These are phyloP conservation scores for Daedalea quercina DNA, from an alignment of 768 basidiomycete genomes.

Conservation along the genomic window DNA sequence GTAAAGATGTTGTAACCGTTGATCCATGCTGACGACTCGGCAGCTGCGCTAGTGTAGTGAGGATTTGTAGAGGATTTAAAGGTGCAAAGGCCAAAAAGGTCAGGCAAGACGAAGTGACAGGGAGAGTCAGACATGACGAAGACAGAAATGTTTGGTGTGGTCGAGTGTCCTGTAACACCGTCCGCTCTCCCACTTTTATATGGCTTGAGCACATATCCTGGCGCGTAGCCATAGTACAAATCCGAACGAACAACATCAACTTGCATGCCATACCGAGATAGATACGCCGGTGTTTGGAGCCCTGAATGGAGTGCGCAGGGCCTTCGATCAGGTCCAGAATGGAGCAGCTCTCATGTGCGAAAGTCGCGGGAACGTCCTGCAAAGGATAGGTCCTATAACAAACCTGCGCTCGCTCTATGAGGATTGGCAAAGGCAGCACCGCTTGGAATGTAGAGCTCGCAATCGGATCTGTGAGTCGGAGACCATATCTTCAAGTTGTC, in stretches of 20 bases:
- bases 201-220: no score
- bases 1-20: conserved; percentile 56
- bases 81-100: conserved; percentile 44
- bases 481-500: no score
- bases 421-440: no score
- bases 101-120: conserved; percentile 45
- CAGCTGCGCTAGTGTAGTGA: conserved; percentile 48
- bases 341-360: not conserved
- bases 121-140: conserved; percentile 3
- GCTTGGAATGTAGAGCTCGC: no score
- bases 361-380: not conserved
- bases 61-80: conserved; percentile 50
- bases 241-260: not conserved
- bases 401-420: no score
- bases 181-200: not conserved
- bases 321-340: not conserved
- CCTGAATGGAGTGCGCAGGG: not conserved
- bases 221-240: no score
- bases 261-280: not conserved
- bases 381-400: no score
- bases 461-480: no score
- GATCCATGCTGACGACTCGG: conserved; percentile 60
- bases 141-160: not conserved
- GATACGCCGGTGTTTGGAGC: not conserved
- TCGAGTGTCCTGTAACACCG: not conserved